These are phyloP conservation scores for Cladochytrium tenue DNA, from an alignment of 371 early-diverging fungal genomes.

Conservation along the genomic window DNA sequence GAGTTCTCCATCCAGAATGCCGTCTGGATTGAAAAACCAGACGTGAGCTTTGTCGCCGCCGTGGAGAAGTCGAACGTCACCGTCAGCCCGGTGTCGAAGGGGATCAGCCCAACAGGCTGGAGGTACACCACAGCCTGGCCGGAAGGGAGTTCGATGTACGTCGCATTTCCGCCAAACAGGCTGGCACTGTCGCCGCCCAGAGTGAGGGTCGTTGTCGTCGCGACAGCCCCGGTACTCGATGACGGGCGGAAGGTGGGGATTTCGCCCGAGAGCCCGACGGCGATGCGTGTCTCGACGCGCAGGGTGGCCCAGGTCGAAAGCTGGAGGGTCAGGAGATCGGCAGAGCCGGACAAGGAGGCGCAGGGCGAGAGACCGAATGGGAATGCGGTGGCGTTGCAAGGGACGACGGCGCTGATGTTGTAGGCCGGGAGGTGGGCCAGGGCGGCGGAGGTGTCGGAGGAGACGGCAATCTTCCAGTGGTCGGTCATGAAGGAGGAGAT, in stretches of 20 bases:
- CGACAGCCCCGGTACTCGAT: neutral
- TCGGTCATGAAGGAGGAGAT: conserved; percentile 1
- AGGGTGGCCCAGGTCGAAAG: conserved; percentile 4
- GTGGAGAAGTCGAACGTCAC: neutral
- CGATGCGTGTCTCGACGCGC: neutral
- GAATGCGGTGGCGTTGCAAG: neutral
- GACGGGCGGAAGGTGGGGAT: neutral
- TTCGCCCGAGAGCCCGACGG: neutral
- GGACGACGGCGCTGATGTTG: neutral
- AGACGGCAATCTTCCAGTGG: conserved; percentile 1
- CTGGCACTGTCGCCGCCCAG: neutral
- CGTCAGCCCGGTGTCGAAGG: conserved; percentile 3
- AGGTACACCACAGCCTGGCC: conserved; percentile 1
- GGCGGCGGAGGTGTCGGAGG: neutral
- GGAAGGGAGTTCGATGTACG: neutral
- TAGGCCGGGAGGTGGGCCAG: neutral
- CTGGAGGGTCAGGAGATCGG: neutral
- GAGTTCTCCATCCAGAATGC: neutral
- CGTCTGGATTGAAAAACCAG: neutral
- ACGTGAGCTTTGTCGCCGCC: neutral
- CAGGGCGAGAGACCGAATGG: conserved; percentile 8
- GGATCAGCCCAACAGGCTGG: neutral
- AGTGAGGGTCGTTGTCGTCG: neutral
- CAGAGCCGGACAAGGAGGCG: neutral
- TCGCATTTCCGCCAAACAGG: neutral